phyloP scores from a whole-genome alignment of 2,329 filamentous ascomycete species.

The Penicillium expansum region DNA sequence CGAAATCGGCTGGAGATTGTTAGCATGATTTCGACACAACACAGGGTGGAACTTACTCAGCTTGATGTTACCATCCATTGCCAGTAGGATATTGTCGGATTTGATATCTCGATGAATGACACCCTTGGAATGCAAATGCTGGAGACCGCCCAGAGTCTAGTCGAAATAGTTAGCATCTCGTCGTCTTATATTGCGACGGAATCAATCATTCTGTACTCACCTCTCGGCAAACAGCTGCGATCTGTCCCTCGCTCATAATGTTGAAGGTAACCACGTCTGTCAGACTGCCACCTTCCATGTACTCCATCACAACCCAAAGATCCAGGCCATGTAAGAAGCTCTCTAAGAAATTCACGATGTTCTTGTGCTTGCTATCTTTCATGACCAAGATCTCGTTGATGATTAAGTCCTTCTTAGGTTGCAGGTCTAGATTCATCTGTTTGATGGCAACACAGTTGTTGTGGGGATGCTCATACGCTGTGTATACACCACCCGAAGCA shows the following conservation, averaged over 20 bases:
- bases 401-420: conserved; percentile 97
- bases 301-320: conserved; percentile 99
- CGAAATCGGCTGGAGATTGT: conserved; percentile 74
- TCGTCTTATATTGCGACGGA: not conserved
- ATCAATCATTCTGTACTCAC: conserved; percentile 38
- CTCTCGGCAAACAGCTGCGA: conserved; percentile 91
- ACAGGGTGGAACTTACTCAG: conserved; percentile 64
- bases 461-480: conserved; percentile 77
- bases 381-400: conserved; percentile 99
- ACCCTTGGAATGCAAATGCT: conserved; percentile 94
- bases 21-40: conserved; percentile 15
- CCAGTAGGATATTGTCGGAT: conserved; percentile 94
- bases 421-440: conserved; percentile 98
- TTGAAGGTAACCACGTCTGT: conserved; percentile 99
- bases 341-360: conserved; percentile 99
- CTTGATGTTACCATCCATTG: conserved; percentile 93
- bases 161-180: conserved; percentile 17
- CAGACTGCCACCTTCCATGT: conserved; percentile 96
- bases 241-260: conserved; percentile 97
- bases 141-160: conserved; percentile 78
- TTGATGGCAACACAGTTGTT: conserved; percentile 96
- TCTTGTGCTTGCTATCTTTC: conserved; percentile 97
- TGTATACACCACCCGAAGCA: conserved; percentile 92
- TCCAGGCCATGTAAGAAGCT: conserved; percentile 88
- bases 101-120: conserved; percentile 99